Evolutionary conservation across 2,329 filamentous ascomycete species (phyloP).

Genomic region (Penicillium corylophilum): DNA sequence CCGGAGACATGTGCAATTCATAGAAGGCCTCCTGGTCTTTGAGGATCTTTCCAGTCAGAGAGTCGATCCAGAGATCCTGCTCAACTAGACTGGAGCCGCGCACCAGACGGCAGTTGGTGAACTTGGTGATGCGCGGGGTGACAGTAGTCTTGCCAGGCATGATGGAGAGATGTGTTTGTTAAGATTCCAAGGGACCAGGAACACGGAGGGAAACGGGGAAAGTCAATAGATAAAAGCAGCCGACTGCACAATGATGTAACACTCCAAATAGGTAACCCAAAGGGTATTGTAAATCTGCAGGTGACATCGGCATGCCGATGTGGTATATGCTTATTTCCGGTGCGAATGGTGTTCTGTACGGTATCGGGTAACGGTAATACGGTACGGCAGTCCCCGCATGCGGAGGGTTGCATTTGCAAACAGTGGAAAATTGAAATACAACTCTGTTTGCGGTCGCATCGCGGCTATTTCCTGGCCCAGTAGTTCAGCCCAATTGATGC

Average conservation of each 20-base stretch:
- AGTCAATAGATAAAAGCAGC: conserved; percentile 7
- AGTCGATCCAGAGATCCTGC: conserved; percentile 87
- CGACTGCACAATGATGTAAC: conserved; percentile 20
- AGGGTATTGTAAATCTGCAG: background rate
- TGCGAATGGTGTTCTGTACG: background rate
- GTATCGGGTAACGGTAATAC: conserved; percentile 1
- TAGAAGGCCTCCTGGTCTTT: conserved; percentile 63
- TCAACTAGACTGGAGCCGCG: conserved; percentile 66
- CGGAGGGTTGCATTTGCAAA: conserved; percentile 14
- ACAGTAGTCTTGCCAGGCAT: conserved; percentile 40
- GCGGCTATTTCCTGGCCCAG: background rate
- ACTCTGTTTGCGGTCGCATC: conserved; percentile 18
- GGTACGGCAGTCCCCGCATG: conserved; percentile 10
- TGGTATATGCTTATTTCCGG: conserved; percentile 11
- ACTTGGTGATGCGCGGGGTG: conserved; percentile 67
- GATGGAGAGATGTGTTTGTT: conserved; percentile 8
- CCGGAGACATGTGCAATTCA: conserved; percentile 55
- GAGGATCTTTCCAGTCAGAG: conserved; percentile 76
- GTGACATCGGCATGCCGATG: conserved; percentile 27
- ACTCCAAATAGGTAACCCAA: background rate
- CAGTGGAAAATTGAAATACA: conserved; percentile 10
- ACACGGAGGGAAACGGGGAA: background rate
- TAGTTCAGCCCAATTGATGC: background rate
- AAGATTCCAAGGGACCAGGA: conserved; percentile 3
- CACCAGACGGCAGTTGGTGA: conserved; percentile 82